Conservation (phyloP, 2,329 filamentous ascomycete genomes). For the Didymella exigua region DNA sequence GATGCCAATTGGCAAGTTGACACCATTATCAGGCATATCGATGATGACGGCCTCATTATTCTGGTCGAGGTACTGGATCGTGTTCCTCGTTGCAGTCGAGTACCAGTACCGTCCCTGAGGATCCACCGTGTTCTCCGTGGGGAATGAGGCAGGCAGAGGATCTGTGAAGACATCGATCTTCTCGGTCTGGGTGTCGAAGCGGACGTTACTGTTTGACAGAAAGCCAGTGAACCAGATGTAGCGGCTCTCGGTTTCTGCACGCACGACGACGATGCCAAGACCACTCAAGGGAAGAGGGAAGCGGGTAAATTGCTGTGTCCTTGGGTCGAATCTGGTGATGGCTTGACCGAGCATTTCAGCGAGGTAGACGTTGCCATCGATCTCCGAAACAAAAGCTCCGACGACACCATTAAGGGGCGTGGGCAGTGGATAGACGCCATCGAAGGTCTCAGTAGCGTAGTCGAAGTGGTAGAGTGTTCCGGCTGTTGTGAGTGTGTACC, state of each 20-base stretch:
- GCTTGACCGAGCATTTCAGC: slow-evolving; percentile 18
- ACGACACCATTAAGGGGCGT: slow-evolving; percentile 16
- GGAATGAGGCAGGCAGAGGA: slow-evolving; percentile 9
- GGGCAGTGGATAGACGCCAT: slow-evolving; percentile 17
- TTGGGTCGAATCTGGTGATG: slow-evolving; percentile 17
- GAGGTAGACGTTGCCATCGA: slow-evolving; percentile 17
- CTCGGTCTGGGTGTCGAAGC: slow-evolving; percentile 18
- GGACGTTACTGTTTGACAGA: slow-evolving; percentile 17
- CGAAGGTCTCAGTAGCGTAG: slow-evolving; percentile 16
- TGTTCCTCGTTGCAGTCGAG: slow-evolving; percentile 18
- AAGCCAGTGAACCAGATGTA: slow-evolving; percentile 23
- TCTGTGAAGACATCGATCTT: slow-evolving; percentile 20
- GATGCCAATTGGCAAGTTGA: slow-evolving; percentile 14
- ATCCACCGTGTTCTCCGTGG: slow-evolving; percentile 19
- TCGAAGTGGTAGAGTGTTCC: slow-evolving; percentile 19
- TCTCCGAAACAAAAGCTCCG: slow-evolving; percentile 13
- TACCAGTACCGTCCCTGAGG: slow-evolving; percentile 17
- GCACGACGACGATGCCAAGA: slow-evolving; percentile 11
- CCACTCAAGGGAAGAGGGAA: slow-evolving; percentile 16
- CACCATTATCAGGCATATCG: slow-evolving; percentile 18
- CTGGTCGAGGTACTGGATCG: slow-evolving; percentile 18
- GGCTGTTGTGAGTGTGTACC: slow-evolving; percentile 19
- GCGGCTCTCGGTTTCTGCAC: slow-evolving; percentile 14
- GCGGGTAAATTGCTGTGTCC: slow-evolving; percentile 14
- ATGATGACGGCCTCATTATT: slow-evolving; percentile 18